A percentile compares a stretch with the other conserved stretches of the same genome.
Conservation (phyloP, 2,329 filamentous ascomycete genomes). For the Fusarium siculi region DNA sequence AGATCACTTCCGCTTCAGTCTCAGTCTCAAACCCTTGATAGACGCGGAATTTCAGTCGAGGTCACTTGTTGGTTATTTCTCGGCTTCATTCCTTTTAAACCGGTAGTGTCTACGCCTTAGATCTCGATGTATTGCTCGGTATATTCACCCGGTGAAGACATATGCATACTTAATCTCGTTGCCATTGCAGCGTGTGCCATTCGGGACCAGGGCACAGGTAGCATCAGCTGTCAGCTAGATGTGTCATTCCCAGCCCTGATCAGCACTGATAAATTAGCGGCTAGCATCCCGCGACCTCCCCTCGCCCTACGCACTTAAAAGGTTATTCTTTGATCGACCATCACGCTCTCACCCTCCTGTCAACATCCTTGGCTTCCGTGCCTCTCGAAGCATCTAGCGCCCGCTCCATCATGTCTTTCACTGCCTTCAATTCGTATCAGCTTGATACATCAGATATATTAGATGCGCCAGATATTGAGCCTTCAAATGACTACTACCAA, state of each 20-base stretch:
- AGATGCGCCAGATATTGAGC: accelerated
- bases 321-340: neutral
- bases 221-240: neutral
- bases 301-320: neutral
- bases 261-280: neutral
- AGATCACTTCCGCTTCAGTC: neutral
- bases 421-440: neutral
- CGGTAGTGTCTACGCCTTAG: neutral
- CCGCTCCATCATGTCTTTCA: neutral
- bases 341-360: neutral
- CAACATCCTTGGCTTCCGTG: neutral
- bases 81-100: neutral
- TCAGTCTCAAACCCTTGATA: neutral
- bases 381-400: neutral
- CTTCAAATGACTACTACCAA: neutral
- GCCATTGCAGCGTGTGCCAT: neutral
- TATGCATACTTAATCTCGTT: neutral
- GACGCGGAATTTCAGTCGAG: neutral
- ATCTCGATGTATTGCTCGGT: neutral
- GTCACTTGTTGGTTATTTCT: neutral
- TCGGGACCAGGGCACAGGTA: neutral
- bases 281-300: neutral
- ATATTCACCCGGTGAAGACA: neutral
- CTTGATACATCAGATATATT: neutral
- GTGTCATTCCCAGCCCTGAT: too few species aligned